Evolutionary conservation across 805 yeast species (phyloP).

Genomic region (Candida taoyuanica): DNA sequence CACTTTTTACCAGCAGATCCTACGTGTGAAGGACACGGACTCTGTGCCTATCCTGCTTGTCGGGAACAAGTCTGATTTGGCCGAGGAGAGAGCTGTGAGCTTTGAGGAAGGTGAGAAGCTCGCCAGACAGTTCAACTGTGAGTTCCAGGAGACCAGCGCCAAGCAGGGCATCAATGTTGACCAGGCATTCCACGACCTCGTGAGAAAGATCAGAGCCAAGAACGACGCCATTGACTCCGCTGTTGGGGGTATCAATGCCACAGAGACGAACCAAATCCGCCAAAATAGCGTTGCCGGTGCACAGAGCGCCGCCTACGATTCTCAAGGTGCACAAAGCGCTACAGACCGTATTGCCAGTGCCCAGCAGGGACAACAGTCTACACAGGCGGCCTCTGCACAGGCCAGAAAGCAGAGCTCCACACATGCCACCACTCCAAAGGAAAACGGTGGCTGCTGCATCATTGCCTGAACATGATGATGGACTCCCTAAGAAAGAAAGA

Average conservation of each 20-base stretch:
- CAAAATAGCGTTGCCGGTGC: slow-evolving; percentile 10
- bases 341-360: not conserved
- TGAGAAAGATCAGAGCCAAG: slow-evolving; percentile 45
- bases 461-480: slow-evolving; percentile 20
- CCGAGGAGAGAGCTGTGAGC: slow-evolving; percentile 69
- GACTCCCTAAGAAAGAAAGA: no score
- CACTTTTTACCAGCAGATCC: slow-evolving; percentile 74
- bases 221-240: slow-evolving; percentile 12
- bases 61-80: slow-evolving; percentile 76
- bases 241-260: not conserved
- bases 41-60: slow-evolving; percentile 76
- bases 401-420: slow-evolving; percentile 11
- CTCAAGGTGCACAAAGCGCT: slow-evolving; percentile 4
- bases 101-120: slow-evolving; percentile 58
- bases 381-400: slow-evolving; percentile 6
- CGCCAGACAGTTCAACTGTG: slow-evolving; percentile 61
- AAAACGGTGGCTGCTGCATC: slow-evolving; percentile 35
- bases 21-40: slow-evolving; percentile 70
- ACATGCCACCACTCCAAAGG: slow-evolving; percentile 9
- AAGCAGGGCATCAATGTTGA: slow-evolving; percentile 89
- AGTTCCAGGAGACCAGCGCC: slow-evolving; percentile 90
- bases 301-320: not conserved
- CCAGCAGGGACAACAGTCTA: not conserved
- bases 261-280: slow-evolving; percentile 2
- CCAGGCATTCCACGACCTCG: slow-evolving; percentile 70